Percentiles rank a stretch among this genome's conserved stretches.
These are phyloP conservation scores for Kazachstania sp. DNA, from an alignment of 1,139 yeast species.

Conservation along the genomic window DNA sequence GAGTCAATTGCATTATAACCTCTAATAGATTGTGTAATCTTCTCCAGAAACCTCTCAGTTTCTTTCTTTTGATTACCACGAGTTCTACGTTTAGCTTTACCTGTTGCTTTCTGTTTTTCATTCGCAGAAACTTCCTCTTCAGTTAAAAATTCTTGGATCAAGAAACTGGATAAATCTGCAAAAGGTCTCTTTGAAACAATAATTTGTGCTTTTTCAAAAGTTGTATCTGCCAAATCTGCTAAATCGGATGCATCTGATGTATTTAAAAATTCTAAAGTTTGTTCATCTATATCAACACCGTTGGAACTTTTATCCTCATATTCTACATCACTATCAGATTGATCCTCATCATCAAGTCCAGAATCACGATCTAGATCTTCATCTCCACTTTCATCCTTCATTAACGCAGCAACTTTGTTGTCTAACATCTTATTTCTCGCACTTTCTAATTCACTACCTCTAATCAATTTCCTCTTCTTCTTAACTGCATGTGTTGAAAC, in stretches of 20 bases:
- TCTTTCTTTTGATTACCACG: constrained; percentile 44
- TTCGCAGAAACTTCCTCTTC: constrained; percentile 24
- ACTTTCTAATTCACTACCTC: constrained; percentile 23
- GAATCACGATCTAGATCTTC: constrained; percentile 14
- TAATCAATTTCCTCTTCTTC: constrained; percentile 27
- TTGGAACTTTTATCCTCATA: constrained; percentile 35
- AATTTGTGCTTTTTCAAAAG: constrained; percentile 55
- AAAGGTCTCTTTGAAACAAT: constrained; percentile 68
- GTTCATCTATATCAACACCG: constrained; percentile 46
- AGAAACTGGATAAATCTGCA: constrained; percentile 43
- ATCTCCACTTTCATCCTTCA: constrained; percentile 11
- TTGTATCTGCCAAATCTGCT: constrained; percentile 67
- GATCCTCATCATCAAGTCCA: constrained; percentile 32
- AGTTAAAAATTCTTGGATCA: constrained; percentile 38
- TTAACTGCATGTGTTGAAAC: not conserved
- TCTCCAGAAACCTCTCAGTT: constrained; percentile 72
- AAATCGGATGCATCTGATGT: constrained; percentile 67
- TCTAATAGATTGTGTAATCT: constrained; percentile 55
- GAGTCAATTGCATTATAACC: constrained; percentile 95
- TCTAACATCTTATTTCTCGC: constrained; percentile 19
- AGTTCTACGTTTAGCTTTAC: constrained; percentile 11
- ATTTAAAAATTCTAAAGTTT: constrained; percentile 70
- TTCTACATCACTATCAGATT: constrained; percentile 38
- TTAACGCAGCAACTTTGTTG: constrained; percentile 11
- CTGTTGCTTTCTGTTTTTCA: constrained; percentile 11